Conservation (phyloP, 352 stramenopile genomes). For the Globisporangium barbulae region DNA sequence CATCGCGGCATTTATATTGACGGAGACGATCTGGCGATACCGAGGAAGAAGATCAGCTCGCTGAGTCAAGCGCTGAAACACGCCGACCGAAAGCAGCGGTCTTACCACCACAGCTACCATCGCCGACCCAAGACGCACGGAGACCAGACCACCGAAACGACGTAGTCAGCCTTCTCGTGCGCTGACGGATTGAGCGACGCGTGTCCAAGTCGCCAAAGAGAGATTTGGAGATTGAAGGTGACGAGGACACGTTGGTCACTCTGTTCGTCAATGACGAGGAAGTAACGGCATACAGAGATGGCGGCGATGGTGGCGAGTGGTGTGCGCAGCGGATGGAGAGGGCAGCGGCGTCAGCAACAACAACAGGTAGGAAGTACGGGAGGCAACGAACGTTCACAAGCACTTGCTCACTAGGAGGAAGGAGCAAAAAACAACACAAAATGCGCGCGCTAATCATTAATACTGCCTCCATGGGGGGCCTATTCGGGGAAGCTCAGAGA, state of each 20-base stretch:
- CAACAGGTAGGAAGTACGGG: slow-evolving; percentile 20
- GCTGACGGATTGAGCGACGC: neutral
- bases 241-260: neutral
- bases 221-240: slow-evolving; percentile 1
- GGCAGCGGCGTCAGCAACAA: neutral
- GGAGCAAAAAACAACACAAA: slow-evolving; percentile 3
- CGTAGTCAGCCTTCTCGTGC: neutral
- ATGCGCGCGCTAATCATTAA: slow-evolving; percentile 8
- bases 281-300: neutral
- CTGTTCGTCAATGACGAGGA: neutral
- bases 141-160: slow-evolving; percentile 16
- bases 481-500: neutral
- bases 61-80: slow-evolving; percentile 39
- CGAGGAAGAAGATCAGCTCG: slow-evolving; percentile 39
- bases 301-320: neutral
- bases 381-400: slow-evolving; percentile 8
- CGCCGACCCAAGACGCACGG: slow-evolving; percentile 19
- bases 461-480: slow-evolving; percentile 4
- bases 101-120: slow-evolving; percentile 29
- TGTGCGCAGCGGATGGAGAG: neutral
- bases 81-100: slow-evolving; percentile 39
- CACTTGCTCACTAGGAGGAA: slow-evolving; percentile 22
- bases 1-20: slow-evolving; percentile 38
- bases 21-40: slow-evolving; percentile 24
- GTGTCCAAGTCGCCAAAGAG: neutral